Percentiles rank a stretch among this genome's conserved stretches.
Evolutionary conservation across 768 basidiomycete species (phyloP).

Genomic region (Hypholoma fasciculare): DNA sequence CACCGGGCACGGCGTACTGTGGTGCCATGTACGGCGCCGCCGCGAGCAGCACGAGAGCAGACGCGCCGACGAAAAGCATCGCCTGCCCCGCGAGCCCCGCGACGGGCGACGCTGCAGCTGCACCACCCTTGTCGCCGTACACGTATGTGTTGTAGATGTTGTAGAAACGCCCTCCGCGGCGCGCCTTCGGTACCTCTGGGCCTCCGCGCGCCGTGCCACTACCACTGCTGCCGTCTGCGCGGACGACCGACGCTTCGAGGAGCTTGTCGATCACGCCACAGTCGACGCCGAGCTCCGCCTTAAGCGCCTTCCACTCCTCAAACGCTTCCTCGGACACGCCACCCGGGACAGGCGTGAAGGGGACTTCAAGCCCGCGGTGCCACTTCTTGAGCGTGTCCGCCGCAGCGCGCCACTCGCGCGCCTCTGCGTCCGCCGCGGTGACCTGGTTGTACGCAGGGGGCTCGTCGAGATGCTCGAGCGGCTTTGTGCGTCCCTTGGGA

Average conservation of each 20-base stretch:
- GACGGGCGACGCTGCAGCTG: conserved; percentile 24
- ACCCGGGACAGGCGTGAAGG: conserved; percentile 41
- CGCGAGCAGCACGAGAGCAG: conserved; percentile 60
- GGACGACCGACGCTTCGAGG: conserved; percentile 37
- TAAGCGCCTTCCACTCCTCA: conserved; percentile 79
- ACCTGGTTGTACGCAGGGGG: conserved; percentile 77
- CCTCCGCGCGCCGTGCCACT: conserved; percentile 4
- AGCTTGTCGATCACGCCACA: conserved; percentile 77
- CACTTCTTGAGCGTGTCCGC: conserved; percentile 66
- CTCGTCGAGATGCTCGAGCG: conserved; percentile 47
- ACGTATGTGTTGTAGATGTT: conserved; percentile 84
- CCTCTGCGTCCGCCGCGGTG: conserved; percentile 38
- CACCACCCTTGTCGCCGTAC: conserved; percentile 41
- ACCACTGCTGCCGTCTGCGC: conserved; percentile 12
- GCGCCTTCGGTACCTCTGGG: conserved; percentile 14
- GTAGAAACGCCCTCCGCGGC: conserved; percentile 60
- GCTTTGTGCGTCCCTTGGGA: conserved; percentile 46
- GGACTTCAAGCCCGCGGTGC: conserved; percentile 61
- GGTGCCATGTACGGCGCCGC: conserved; percentile 63
- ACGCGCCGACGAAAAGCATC: conserved; percentile 60
- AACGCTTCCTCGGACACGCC: conserved; percentile 66
- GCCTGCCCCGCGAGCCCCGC: conserved; percentile 44
- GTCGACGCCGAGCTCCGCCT: conserved; percentile 77
- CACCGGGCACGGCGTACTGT: conserved; percentile 60
- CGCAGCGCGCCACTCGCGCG: conserved; percentile 43